Evolutionary conservation across 352 stramenopile genomes (phyloP), one percentile per base, ranked within the genome.

Genomic region (Pythium apleroticum): DNA sequence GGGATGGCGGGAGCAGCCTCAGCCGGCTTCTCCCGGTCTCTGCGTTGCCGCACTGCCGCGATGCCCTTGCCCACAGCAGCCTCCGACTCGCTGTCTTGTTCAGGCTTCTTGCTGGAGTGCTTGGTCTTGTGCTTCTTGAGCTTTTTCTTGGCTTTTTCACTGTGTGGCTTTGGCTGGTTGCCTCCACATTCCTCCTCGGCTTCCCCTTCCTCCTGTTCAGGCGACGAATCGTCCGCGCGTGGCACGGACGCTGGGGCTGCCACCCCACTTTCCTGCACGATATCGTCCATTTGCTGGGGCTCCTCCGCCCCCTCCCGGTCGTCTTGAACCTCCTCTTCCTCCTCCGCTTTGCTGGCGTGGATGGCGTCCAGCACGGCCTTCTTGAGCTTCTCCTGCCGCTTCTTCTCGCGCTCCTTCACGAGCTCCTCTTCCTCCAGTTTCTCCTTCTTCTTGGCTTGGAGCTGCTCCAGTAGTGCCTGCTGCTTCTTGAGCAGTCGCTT

Each of bases 401-500:
- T 79, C 15, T 72, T 70, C 52, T 89, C 75, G 0, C 72, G 66
- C 46, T 84, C 72, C 11, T 75, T 69, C 43, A 90, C 81, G 12
- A 69, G 55, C 41, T 91, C 80, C 8, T 72, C 30, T 19, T 88
- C 72, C 27, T 83, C 74, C 10, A 77, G 63, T 33, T 78, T 75
- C 53, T 91, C 79, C 3, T 73, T 71, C 55, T 89, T 74, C 60
- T 84, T 90, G 1, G 65, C 62, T 62, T 83, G 59, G 24, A 91
- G 63, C n/a, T 66, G 53, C 2, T 84, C 81, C 14, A 91, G 62
- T 52, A 81, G 67, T 6, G 61, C 71, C 50, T 88, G 80, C 22
- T 91, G 81, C 35, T 86, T 85, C 65, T 86, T 77, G 17, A 88
- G 57, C 39, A 91, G 63, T 7, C 68, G 63, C 59, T 85, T 88